phyloP scores from a whole-genome alignment of 306 rosid species.

The Purshia tridentata region DNA sequence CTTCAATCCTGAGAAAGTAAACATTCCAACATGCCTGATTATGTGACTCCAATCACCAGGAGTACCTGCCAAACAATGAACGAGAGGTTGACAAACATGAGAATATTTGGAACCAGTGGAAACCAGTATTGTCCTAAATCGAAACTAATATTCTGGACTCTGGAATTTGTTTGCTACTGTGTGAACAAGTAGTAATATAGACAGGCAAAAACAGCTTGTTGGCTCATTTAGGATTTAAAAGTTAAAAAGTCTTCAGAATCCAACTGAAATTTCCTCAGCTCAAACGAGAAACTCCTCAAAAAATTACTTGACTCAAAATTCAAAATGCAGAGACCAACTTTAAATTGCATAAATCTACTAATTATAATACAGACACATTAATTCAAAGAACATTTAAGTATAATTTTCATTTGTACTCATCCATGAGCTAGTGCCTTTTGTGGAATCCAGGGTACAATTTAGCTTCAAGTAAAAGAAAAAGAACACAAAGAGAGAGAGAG shows the following conservation, averaged over 20 bases:
- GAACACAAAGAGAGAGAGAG: no score
- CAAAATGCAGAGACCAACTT: background rate
- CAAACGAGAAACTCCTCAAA: background rate
- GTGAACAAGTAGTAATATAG: background rate
- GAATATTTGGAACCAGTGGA: background rate
- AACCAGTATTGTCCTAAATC: no score
- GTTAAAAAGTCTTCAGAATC: background rate
- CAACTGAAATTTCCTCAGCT: background rate
- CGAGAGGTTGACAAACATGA: background rate
- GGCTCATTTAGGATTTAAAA: no score
- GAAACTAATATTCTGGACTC: no score
- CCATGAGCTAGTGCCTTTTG: no score
- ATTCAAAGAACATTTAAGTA: background rate
- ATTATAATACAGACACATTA: background rate
- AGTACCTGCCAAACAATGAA: slow-evolving; percentile 55
- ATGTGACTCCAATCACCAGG: slow-evolving; percentile 99
- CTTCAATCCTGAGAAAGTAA: slow-evolving; percentile 82
- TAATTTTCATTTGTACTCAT: background rate
- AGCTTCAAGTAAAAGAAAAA: no score
- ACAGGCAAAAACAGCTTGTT: background rate
- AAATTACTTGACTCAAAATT: background rate
- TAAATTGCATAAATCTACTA: background rate
- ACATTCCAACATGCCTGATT: slow-evolving; percentile 85
- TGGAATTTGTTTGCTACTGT: background rate
- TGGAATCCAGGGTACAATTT: no score